phyloP scores from a whole-genome alignment of 305 asterid species.

The Rubia tinctorum region DNA sequence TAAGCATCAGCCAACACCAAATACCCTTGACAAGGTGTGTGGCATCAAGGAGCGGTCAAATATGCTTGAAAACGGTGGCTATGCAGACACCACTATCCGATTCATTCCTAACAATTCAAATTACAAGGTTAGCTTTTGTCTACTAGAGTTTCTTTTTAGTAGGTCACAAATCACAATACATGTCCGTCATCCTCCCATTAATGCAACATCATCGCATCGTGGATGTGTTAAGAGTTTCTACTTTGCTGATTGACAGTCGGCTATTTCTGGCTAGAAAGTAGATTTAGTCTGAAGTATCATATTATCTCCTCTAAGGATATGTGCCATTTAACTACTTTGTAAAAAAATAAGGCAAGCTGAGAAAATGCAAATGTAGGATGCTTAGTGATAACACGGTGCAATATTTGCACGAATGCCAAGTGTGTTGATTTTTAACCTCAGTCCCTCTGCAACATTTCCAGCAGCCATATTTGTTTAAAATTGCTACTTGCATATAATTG shows the following conservation, averaged over 20 bases:
- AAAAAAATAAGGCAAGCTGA: not conserved
- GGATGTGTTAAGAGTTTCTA: not conserved
- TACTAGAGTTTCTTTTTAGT: not conserved
- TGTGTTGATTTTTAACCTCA: not conserved
- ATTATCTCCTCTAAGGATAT: not conserved
- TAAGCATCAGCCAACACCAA: conserved; percentile 13
- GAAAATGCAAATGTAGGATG: too few species aligned
- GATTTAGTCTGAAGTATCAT: not conserved
- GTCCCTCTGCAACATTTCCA: not conserved
- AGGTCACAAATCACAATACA: not conserved
- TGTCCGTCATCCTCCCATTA: not conserved
- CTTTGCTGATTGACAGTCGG: not conserved
- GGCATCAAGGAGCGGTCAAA: conserved; percentile 15
- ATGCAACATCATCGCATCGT: not conserved
- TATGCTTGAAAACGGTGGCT: conserved; percentile 17
- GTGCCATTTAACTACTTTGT: not conserved
- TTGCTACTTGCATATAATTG: not conserved
- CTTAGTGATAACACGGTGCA: not conserved
- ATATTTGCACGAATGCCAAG: not conserved
- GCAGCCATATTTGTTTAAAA: not conserved
- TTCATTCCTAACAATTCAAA: conserved; percentile 12
- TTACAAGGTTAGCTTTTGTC: conserved; percentile 26
- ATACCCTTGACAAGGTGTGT: conserved; percentile 20
- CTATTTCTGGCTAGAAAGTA: not conserved
- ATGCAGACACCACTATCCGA: conserved; percentile 20